Evolutionary conservation across 2,329 filamentous ascomycete species (phyloP), one percentile per base, ranked within the genome.

Genomic region (Curvularia lunata): DNA sequence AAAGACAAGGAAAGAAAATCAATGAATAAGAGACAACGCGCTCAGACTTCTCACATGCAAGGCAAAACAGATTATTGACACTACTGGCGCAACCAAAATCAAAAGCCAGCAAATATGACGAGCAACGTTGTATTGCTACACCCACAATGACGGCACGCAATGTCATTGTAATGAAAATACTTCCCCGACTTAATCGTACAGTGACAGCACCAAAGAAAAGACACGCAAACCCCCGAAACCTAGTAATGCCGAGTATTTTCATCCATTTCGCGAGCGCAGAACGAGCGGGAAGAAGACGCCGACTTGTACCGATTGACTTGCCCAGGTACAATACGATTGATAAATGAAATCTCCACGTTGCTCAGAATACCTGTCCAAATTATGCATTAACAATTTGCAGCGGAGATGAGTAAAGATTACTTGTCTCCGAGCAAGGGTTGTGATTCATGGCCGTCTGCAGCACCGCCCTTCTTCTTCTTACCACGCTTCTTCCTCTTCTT

Each of bases 401-500:
- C 3, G 5, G 9, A 48, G n/a, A 18, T n/a, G 8, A 6, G 37
- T 4, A 19, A 16, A n/a, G 9, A 28, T 55, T 45, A 58, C 27
- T 42, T 42, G 47, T 58, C 55, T 61, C 71, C 68, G 3, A 77
- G 63, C 21, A 77, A 55, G 3, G 74, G 72, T 48, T 75, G 68
- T 37, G 69, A 67, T 56, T 77, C 74, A 52, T 65, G 62, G 48
- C 62, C 60, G 25, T 67, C 66, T 12, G 67, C 66, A 30, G 59
- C 59, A 30, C 68, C 68, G 34, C 65, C 63, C 59, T 63, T 66
- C 66, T 75, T 75, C 73, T 77, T 77, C 66, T 76, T 76, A 61
- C 71, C 69, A 57, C 66, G 54, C 66, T 70, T 70, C 72, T 77
- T 77, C 27, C 72, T 71, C 67, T 75, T 74, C 61, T 75, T 76